Conservation (phyloP, 129 eudicot species). For the Pittosporum tobira region DNA sequence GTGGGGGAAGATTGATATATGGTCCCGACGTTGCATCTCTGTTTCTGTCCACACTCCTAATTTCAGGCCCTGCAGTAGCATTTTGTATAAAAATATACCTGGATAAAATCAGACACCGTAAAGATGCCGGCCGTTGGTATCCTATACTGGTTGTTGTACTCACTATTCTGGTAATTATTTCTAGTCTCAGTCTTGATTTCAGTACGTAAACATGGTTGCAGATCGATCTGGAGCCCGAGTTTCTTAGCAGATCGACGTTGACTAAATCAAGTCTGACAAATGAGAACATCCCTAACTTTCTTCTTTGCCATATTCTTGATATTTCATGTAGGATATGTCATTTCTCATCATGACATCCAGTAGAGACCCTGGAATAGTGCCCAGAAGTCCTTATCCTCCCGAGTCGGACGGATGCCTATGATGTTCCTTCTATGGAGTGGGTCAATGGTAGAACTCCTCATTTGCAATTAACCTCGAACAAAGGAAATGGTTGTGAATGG, state of each 20-base stretch:
- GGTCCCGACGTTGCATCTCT: constrained; percentile 86
- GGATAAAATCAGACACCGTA: constrained; percentile 16
- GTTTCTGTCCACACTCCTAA: constrained; percentile 46
- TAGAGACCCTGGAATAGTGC: constrained; percentile 95
- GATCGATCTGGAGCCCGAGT: not conserved
- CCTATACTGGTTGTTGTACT: constrained; percentile 54
- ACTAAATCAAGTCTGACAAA: not conserved
- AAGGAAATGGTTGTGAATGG: constrained; percentile 65
- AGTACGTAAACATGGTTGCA: constrained; percentile 3
- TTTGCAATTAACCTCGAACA: constrained; percentile 56
- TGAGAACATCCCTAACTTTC: not conserved
- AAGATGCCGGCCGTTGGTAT: constrained; percentile 39
- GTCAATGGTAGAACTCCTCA: constrained; percentile 65
- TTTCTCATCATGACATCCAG: constrained; percentile 79
- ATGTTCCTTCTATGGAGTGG: constrained; percentile 88
- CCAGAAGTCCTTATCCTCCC: constrained; percentile 73
- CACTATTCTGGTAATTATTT: constrained; percentile 53
- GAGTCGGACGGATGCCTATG: constrained; percentile 50
- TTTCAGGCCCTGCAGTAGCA: constrained; percentile 62
- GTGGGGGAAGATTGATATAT: constrained; percentile 89
- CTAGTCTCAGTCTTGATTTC: not conserved
- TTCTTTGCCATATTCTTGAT: not conserved
- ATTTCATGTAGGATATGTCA: constrained; percentile 48
- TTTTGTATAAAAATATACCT: constrained; percentile 48
- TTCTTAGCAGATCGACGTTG: not conserved